Evolutionary conservation across 768 basidiomycete species (phyloP).

Genomic region (Hydnomerulius pinastri): DNA sequence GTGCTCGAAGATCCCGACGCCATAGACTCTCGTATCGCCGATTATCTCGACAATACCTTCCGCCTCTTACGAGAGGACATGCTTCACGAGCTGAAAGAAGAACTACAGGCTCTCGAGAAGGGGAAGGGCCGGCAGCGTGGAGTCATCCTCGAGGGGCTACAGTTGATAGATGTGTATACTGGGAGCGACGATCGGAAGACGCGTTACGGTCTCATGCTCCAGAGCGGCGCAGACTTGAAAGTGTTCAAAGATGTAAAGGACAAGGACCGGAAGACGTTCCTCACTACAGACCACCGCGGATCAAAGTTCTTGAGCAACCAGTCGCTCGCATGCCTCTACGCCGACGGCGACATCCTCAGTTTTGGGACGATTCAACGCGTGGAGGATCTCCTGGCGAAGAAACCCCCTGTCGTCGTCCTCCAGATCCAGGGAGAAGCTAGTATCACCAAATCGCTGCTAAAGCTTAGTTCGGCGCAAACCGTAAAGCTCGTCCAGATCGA

Average conservation of each 20-base stretch:
- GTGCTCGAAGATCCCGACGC: slow-evolving; percentile 46
- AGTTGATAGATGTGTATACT: slow-evolving; percentile 37
- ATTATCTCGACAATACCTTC: slow-evolving; percentile 67
- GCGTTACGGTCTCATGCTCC: slow-evolving; percentile 45
- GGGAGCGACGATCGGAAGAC: slow-evolving; percentile 24
- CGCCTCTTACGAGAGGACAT: slow-evolving; percentile 66
- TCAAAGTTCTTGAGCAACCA: slow-evolving; percentile 51
- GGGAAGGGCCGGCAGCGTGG: slow-evolving; percentile 45
- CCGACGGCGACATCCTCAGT: slow-evolving; percentile 48
- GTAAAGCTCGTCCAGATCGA: slow-evolving; percentile 58
- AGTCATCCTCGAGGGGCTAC: slow-evolving; percentile 39
- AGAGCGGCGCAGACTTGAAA: slow-evolving; percentile 38
- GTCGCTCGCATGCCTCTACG: slow-evolving; percentile 53
- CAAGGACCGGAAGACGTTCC: slow-evolving; percentile 39
- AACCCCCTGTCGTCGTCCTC: slow-evolving; percentile 52
- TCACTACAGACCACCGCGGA: slow-evolving; percentile 36
- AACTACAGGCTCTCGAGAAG: slow-evolving; percentile 44
- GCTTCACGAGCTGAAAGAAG: slow-evolving; percentile 58
- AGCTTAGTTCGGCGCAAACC: slow-evolving; percentile 36
- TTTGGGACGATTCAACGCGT: slow-evolving; percentile 57
- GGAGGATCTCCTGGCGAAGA: slow-evolving; percentile 49
- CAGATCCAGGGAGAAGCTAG: slow-evolving; percentile 49
- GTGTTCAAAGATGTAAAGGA: slow-evolving; percentile 35
- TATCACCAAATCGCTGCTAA: slow-evolving; percentile 40
- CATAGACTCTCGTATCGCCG: slow-evolving; percentile 38